These are phyloP conservation scores for Colletotrichum simmondsii DNA, from an alignment of 2,329 filamentous ascomycete species.

Conservation along the genomic window DNA sequence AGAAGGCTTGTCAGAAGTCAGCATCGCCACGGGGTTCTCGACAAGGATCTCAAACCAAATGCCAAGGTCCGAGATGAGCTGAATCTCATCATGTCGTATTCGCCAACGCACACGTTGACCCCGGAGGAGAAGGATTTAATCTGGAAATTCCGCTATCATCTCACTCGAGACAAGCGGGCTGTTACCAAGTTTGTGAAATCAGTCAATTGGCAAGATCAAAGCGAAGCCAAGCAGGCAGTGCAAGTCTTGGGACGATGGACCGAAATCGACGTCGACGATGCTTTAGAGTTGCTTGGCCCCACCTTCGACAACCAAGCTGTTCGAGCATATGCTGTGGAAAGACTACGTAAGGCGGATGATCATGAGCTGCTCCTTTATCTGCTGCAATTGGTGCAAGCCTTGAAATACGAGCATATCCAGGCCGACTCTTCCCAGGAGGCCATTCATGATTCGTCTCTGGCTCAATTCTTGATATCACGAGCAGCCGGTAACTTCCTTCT, in stretches of 20 bases:
- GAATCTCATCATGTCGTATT: slow-evolving; percentile 90
- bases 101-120: slow-evolving; percentile 87
- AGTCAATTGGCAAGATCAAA: slow-evolving; percentile 89
- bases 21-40: slow-evolving; percentile 88
- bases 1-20: slow-evolving; percentile 90
- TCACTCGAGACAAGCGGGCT: slow-evolving; percentile 90
- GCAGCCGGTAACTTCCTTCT: slow-evolving; percentile 90
- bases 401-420: slow-evolving; percentile 89
- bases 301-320: slow-evolving; percentile 91
- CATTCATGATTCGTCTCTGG: slow-evolving; percentile 83
- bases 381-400: slow-evolving; percentile 91
- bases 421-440: slow-evolving; percentile 66
- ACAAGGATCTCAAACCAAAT: slow-evolving; percentile 95
- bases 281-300: slow-evolving; percentile 90
- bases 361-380: slow-evolving; percentile 91
- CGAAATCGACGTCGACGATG: slow-evolving; percentile 96
- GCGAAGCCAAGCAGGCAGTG: slow-evolving; percentile 88
- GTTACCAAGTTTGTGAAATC: slow-evolving; percentile 98
- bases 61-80: slow-evolving; percentile 95
- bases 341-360: slow-evolving; percentile 91
- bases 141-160: slow-evolving; percentile 96
- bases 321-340: slow-evolving; percentile 91
- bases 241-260: slow-evolving; percentile 94
- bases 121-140: slow-evolving; percentile 95
- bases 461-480: slow-evolving; percentile 87